Conservation (phyloP, 345 rosid species). For the Hibiscus tridactylites region DNA sequence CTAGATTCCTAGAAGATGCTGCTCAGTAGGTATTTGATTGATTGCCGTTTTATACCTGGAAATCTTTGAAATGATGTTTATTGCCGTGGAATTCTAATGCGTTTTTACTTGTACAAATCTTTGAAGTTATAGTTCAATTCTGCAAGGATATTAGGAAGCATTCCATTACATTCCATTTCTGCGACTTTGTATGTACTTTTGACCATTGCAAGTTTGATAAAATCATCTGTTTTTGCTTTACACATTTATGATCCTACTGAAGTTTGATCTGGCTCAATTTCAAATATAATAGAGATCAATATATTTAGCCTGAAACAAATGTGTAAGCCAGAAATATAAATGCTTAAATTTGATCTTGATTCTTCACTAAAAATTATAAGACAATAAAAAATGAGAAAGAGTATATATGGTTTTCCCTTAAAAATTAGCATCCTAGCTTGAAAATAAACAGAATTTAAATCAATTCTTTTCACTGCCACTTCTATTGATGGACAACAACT, state of each 20-base stretch:
- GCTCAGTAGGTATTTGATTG: slow-evolving; percentile 40
- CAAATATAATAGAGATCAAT: too few species aligned
- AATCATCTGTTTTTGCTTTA: background rate
- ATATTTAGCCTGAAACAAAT: too few species aligned
- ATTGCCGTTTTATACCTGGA: background rate
- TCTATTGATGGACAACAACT: too few species aligned
- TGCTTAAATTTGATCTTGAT: too few species aligned
- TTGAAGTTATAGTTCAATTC: background rate
- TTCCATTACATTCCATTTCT: background rate
- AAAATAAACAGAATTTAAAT: too few species aligned
- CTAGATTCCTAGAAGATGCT: slow-evolving; percentile 73
- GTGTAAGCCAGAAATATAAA: too few species aligned
- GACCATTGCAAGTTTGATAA: background rate
- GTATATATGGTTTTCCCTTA: too few species aligned
- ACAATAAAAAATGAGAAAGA: too few species aligned
- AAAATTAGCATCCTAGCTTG: too few species aligned
- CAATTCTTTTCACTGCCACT: too few species aligned
- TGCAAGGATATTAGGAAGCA: background rate
- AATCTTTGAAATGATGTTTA: background rate
- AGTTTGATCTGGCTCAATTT: too few species aligned
- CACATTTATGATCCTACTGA: background rate
- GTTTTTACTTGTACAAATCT: background rate
- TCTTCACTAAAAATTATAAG: too few species aligned
- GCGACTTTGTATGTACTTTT: background rate
- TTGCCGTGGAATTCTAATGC: background rate